Percentiles rank a stretch among this genome's conserved stretches.
Conservation (phyloP, 306 rosid species). For the Carpinus fangiana region DNA sequence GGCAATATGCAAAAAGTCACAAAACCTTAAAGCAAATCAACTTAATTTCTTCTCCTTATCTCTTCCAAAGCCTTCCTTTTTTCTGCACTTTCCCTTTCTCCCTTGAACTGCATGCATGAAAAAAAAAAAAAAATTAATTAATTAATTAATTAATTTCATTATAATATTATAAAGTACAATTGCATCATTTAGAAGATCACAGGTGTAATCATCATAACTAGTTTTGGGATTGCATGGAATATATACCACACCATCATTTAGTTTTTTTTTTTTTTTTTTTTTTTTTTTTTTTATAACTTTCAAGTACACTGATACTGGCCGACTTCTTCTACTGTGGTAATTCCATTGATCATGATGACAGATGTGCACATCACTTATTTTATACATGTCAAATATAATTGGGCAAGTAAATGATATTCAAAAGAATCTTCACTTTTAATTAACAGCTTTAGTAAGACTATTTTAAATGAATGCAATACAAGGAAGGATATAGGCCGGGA, state of each 20-base stretch:
- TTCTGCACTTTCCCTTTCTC: too few species aligned
- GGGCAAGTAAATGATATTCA: too few species aligned
- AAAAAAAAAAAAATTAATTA: too few species aligned
- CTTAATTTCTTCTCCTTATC: too few species aligned
- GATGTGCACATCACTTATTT: not conserved
- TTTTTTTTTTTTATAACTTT: too few species aligned
- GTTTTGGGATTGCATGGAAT: not conserved
- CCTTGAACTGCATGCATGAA: too few species aligned
- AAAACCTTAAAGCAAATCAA: too few species aligned
- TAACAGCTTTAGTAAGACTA: not conserved
- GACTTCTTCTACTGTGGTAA: not conserved
- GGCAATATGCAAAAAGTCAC: not conserved
- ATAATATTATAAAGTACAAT: not conserved
- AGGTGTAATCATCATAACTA: not conserved
- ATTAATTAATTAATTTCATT: too few species aligned
- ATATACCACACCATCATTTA: not conserved
- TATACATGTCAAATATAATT: too few species aligned
- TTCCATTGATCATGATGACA: not conserved
- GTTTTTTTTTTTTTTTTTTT: not conserved
- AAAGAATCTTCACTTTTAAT: not conserved
- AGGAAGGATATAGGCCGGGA: not conserved
- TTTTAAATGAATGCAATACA: not conserved
- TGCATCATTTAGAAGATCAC: not conserved
- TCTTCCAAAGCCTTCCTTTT: too few species aligned
- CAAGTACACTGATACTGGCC: not conserved